A percentile compares a stretch with the other conserved stretches of the same genome.
Conservation (phyloP, 257 asterid species). For the Galeopsis tetrahit region DNA sequence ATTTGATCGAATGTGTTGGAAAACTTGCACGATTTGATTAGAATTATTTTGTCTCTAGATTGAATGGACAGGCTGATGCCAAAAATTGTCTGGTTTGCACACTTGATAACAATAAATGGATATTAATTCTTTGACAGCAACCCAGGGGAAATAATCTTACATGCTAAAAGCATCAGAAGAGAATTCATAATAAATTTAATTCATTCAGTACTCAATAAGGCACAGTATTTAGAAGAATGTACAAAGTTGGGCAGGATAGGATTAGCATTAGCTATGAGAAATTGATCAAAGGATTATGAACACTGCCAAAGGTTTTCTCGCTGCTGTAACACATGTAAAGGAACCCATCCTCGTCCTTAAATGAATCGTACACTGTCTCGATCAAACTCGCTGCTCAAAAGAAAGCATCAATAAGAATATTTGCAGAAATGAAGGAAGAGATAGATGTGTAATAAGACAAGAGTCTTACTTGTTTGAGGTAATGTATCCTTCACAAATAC, state of each 20-base stretch:
- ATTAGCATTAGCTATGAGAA: conserved; percentile 15
- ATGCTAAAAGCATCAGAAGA: background rate
- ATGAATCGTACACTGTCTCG: conserved; percentile 68
- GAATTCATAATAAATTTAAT: background rate
- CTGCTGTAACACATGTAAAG: conserved; percentile 97
- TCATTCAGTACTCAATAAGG: conserved; percentile 22
- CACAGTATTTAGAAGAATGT: background rate
- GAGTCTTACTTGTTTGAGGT: conserved; percentile 81
- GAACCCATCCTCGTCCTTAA: conserved; percentile 88
- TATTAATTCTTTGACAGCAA: background rate
- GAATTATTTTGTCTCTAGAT: background rate
- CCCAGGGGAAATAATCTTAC: background rate
- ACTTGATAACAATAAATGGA: background rate
- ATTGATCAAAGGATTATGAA: background rate
- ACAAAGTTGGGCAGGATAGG: background rate
- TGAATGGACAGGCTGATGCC: too few relatives aligned
- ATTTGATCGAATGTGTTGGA: too few relatives aligned
- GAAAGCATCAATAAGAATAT: conserved; percentile 17
- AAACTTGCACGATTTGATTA: too few relatives aligned
- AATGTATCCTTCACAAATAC: conserved; percentile 81
- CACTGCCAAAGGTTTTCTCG: conserved; percentile 82
- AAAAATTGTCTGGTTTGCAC: too few relatives aligned
- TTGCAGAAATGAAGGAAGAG: conserved; percentile 4
- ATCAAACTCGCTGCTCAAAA: conserved; percentile 71
- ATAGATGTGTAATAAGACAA: conserved; percentile 14